Percentiles rank a stretch among this genome's conserved stretches.
These are phyloP conservation scores for Aplosporella prunicola DNA, from an alignment of 2,329 filamentous ascomycete species.

Conservation along the genomic window DNA sequence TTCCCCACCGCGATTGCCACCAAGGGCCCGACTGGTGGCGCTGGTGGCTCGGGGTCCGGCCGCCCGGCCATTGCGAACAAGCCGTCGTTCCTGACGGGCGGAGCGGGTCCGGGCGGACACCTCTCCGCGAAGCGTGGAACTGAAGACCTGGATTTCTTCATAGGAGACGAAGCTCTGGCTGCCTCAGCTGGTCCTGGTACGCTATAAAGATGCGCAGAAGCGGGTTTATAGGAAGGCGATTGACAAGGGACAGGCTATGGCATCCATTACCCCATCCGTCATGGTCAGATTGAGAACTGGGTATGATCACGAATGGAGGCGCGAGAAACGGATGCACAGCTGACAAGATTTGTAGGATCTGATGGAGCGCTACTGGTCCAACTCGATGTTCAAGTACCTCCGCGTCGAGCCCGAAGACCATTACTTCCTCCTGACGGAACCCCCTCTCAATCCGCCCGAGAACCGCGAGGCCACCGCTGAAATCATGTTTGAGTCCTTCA, in stretches of 20 bases:
- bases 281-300: conserved; percentile 99
- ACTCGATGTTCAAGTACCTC: conserved; percentile 99
- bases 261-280: conserved; percentile 92
- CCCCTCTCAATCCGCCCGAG: conserved; percentile 95
- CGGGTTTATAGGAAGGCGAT: background rate
- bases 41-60: conserved; percentile 70
- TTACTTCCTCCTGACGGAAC: conserved; percentile 95
- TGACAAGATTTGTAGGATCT: conserved; percentile 57
- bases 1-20: conserved; percentile 98
- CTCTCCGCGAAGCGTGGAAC: conserved; percentile 88
- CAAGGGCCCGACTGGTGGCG: conserved; percentile 64
- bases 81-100: conserved; percentile 87
- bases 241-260: conserved; percentile 62
- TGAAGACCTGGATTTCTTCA: conserved; percentile 97
- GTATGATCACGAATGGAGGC: conserved; percentile 38
- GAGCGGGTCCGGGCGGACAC: conserved; percentile 72
- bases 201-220: conserved; percentile 12
- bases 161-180: conserved; percentile 87
- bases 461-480: conserved; percentile 98
- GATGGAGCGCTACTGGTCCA: conserved; percentile 99
- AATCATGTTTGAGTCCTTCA: conserved; percentile 99
- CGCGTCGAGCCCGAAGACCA: conserved; percentile 97
- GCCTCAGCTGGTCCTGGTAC: conserved; percentile 74
- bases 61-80: conserved; percentile 88
- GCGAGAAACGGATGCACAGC: background rate